phyloP scores from a whole-genome alignment of 495 filamentous ascomycete species.

The Trypethelium eluteriae region DNA sequence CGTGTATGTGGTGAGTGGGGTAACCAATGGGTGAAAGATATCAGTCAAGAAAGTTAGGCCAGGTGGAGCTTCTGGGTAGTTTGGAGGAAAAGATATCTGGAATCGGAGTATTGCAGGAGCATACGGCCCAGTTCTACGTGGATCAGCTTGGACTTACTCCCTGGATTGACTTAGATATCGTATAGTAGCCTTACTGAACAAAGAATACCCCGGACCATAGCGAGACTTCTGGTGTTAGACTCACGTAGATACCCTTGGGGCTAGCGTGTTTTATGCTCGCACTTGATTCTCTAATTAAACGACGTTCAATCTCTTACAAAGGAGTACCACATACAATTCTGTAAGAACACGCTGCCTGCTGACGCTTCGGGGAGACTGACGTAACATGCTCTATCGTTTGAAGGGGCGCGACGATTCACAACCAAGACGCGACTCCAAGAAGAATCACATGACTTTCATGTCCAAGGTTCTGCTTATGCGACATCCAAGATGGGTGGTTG shows the following conservation, averaged over 20 bases:
- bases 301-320: neutral
- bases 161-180: constrained; percentile 25
- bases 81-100: constrained; percentile 74
- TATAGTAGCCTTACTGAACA: constrained; percentile 59
- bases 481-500: no score
- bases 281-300: constrained; percentile 39
- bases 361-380: neutral
- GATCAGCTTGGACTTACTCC: neutral
- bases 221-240: constrained; percentile 69
- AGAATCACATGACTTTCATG: neutral
- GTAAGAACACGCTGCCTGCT: constrained; percentile 9
- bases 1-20: constrained; percentile 82
- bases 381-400: neutral
- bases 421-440: neutral
- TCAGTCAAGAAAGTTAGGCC: constrained; percentile 81
- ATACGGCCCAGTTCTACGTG: constrained; percentile 63
- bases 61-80: constrained; percentile 72
- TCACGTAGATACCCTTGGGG: constrained; percentile 80
- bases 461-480: neutral
- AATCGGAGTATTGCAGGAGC: constrained; percentile 81
- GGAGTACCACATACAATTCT: constrained; percentile 20
- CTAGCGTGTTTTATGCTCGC: constrained; percentile 71
- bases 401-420: neutral
- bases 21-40: constrained; percentile 88
- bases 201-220: constrained; percentile 88